Conservation (phyloP, 2,329 filamentous ascomycete genomes). For the Zopfia rhizophila region DNA sequence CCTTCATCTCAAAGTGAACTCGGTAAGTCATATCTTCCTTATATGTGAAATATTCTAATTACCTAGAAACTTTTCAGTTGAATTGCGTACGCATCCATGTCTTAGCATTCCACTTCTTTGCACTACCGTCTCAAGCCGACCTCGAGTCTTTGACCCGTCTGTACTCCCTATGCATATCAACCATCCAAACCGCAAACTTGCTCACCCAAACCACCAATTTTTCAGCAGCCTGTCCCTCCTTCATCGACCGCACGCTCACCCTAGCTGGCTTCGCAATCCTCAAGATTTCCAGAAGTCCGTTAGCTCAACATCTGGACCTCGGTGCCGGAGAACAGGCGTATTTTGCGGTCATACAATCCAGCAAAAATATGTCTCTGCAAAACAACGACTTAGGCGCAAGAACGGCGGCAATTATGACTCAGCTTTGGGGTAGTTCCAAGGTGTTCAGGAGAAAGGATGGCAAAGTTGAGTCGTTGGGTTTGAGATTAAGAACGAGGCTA, state of each 20-base stretch:
- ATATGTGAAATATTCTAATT: constrained; percentile 20
- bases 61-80: constrained; percentile 43
- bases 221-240: constrained; percentile 41
- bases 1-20: constrained; percentile 44
- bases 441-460: constrained; percentile 47
- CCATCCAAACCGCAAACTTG: constrained; percentile 36
- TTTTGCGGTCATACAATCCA: constrained; percentile 42
- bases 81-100: constrained; percentile 49
- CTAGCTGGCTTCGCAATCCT: constrained; percentile 47
- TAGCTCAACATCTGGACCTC: constrained; percentile 45
- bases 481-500: constrained; percentile 44
- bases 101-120: constrained; percentile 50
- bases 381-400: constrained; percentile 43
- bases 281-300: constrained; percentile 40
- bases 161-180: constrained; percentile 46
- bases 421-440: constrained; percentile 47
- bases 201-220: constrained; percentile 36
- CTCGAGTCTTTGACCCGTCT: constrained; percentile 40
- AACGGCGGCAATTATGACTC: constrained; percentile 43
- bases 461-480: constrained; percentile 41
- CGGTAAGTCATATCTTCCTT: constrained; percentile 29
- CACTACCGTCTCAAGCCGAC: constrained; percentile 40
- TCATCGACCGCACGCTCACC: constrained; percentile 46
- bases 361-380: constrained; percentile 46
- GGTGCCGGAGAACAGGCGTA: constrained; percentile 47